phyloP scores from a whole-genome alignment of 441 rosid genomes.

The Brassica balearica region DNA sequence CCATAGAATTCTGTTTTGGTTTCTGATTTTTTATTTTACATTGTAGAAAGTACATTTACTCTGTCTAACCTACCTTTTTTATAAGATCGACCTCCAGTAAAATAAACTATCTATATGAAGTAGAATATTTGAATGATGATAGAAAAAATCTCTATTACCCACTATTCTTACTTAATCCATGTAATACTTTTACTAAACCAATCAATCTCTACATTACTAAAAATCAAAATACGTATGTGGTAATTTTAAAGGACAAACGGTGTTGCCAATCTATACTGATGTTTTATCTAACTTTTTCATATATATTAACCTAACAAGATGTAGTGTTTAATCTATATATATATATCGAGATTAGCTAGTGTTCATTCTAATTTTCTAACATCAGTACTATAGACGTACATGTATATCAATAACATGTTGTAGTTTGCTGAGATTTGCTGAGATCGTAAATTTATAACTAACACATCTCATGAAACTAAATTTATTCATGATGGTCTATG shows the following conservation, averaged over 20 bases:
- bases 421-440: neutral
- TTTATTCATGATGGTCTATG: neutral
- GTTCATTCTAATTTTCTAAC: too few relatives aligned
- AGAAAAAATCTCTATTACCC: neutral
- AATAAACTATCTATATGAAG: neutral
- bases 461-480: neutral
- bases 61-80: neutral
- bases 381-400: neutral
- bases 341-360: too few relatives aligned
- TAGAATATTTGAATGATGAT: neutral
- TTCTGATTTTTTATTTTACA: neutral
- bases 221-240: neutral
- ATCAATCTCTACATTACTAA: neutral
- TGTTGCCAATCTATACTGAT: neutral
- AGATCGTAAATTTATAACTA: neutral
- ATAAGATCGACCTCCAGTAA: neutral
- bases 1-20: neutral
- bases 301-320: too few relatives aligned
- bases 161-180: neutral
- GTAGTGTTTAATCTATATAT: too few relatives aligned
- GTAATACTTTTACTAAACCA: neutral
- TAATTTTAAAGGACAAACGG: neutral
- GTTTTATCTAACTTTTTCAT: too few relatives aligned
- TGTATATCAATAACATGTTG: neutral
- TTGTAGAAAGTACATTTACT: neutral